Percentiles rank a stretch among this genome's conserved stretches.
Evolutionary conservation across 108 stramenopile genomes (phyloP).

Genomic region (Mediolabrus comicus): DNA sequence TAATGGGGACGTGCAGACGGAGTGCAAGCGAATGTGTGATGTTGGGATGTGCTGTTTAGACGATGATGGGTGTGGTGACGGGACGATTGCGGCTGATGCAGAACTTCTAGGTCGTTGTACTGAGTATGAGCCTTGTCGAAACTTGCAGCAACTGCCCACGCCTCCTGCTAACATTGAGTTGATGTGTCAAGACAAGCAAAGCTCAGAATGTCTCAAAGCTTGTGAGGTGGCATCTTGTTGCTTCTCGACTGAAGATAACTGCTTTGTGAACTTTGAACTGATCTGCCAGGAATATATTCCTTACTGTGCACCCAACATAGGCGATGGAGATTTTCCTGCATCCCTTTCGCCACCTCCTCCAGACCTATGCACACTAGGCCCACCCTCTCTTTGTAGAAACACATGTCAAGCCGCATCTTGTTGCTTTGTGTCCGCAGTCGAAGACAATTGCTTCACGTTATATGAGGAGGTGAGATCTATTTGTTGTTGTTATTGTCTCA

Average conservation of each 20-base stretch:
- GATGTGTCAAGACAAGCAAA: neutral
- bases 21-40: conserved; percentile 4
- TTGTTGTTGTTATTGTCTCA: neutral
- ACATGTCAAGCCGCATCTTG: no score
- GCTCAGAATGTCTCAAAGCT: conserved; percentile 2
- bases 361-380: no score
- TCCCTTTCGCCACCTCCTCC: no score
- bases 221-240: conserved; percentile 8
- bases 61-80: neutral
- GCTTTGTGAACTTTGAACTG: no score
- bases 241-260: neutral
- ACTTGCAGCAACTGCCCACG: conserved; percentile 1
- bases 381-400: no score
- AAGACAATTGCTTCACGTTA: neutral
- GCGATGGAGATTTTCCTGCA: no score
- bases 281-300: no score
- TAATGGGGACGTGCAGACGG: neutral
- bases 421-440: no score
- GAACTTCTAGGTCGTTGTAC: neutral
- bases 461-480: neutral
- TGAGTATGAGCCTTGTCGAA: conserved; percentile 7
- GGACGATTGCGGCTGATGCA: neutral
- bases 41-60: conserved; percentile 19
- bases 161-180: conserved; percentile 9
- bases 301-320: no score